Evolutionary conservation across 2,329 filamentous ascomycete species (phyloP), one percentile per base, ranked within the genome.

Genomic region (Blastomyces emzantsi): DNA sequence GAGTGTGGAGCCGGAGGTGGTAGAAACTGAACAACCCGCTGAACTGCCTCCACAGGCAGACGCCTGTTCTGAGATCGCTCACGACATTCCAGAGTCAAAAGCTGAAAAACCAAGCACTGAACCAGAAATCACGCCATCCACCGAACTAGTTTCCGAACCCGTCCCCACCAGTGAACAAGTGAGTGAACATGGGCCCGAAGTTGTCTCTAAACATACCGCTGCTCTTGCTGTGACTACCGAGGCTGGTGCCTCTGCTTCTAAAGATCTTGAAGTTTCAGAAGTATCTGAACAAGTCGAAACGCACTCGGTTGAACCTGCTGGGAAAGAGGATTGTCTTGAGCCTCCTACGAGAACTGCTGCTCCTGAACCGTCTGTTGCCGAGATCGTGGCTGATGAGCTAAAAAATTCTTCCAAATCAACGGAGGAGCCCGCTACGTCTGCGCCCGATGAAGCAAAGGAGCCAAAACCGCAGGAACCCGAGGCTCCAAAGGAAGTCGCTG

Each of bases 231-330:
- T 62, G 33, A n/a, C 30, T 17, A 25, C 30, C 3, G 25, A 54
- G 9, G 1, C 22, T 19, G 3, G 6, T 39, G 45, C n/a, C 1
- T 33, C 41, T 28, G 13, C 41, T 22, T 8, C 57, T 28, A 36
- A 68, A 59, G 28, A 49, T 51, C 54, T 41, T 11, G 61, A 64
- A 55, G 65, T 64, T 64, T 5, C 45, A 30, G 57, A 45, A 25
- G 13, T 15, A 28, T 13, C 52, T 6, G 30, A 64, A 43, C 56
- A 36, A 7, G 58, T 64, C 19, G 63, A 66, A 51, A 30, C 62
- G 30, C 61, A 56, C 19, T 52, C 62, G 17, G 55, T 59, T 17
- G 65, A 66, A 30, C 59, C 64, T 28, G 49, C 52, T 45, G 39
- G 19, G 33, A 56, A 63, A 43, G 45, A 52, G 15, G 22, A 45